Percentiles rank a stretch among this genome's conserved stretches.
These are phyloP conservation scores for Aureobasidium leucospermi DNA, from an alignment of 2,329 filamentous ascomycete species.

Conservation along the genomic window DNA sequence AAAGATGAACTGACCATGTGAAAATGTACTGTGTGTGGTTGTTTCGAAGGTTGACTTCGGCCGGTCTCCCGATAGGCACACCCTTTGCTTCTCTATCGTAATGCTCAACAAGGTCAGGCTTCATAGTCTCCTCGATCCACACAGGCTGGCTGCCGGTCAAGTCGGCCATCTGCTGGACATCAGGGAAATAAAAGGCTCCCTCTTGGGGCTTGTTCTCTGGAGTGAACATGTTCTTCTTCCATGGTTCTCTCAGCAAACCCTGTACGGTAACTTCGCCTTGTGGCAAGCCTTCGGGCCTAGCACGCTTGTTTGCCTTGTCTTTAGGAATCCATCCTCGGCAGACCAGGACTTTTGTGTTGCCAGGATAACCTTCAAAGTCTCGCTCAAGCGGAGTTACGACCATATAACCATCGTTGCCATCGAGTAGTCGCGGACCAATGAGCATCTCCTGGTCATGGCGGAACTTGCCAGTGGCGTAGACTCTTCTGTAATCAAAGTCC, in stretches of 20 bases:
- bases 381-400: constrained; percentile 88
- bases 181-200: constrained; percentile 89
- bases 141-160: constrained; percentile 77
- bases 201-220: constrained; percentile 79
- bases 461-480: constrained; percentile 65
- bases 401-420: constrained; percentile 84
- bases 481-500: constrained; percentile 87
- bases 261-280: constrained; percentile 68
- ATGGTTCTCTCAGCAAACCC: constrained; percentile 78
- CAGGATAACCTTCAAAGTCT: constrained; percentile 25
- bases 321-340: constrained; percentile 89
- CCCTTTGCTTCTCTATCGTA: constrained; percentile 72
- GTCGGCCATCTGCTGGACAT: constrained; percentile 83
- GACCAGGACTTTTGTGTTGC: constrained; percentile 65
- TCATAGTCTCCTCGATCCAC: constrained; percentile 94
- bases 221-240: constrained; percentile 98
- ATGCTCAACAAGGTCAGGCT: constrained; percentile 68
- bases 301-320: constrained; percentile 58
- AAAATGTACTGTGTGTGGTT: constrained; percentile 99
- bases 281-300: constrained; percentile 58
- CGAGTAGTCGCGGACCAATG: constrained; percentile 79
- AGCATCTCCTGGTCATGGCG: constrained; percentile 95
- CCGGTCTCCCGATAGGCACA: constrained; percentile 77
- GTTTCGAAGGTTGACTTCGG: constrained; percentile 89
- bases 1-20: constrained; percentile 66